Evolutionary conservation across 1,139 yeast genomes (phyloP).

Genomic region (Lodderomyces elongisporus): DNA sequence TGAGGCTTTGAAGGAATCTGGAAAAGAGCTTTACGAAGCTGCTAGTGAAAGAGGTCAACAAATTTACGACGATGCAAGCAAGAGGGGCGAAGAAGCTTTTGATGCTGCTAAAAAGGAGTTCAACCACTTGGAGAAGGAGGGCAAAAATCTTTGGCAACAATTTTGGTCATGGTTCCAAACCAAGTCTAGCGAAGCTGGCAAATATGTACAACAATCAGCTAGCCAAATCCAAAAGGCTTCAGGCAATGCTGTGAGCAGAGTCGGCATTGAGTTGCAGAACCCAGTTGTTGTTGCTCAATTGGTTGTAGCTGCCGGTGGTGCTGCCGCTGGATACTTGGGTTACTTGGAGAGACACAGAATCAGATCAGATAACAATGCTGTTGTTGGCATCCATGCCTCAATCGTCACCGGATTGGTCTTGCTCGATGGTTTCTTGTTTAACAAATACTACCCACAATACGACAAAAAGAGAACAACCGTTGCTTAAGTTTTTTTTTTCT

Average conservation of each 20-base stretch:
- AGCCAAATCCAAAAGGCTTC: slow-evolving; percentile 11
- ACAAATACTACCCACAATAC: slow-evolving; percentile 37
- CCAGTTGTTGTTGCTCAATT: slow-evolving; percentile 59
- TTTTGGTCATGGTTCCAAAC: slow-evolving; percentile 10
- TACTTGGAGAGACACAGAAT: slow-evolving; percentile 52
- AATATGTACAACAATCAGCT: slow-evolving; percentile 11
- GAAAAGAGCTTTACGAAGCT: slow-evolving; percentile 6
- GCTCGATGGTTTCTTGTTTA: slow-evolving; percentile 50
- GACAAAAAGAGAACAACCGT: slow-evolving; percentile 11
- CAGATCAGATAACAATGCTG: slow-evolving; percentile 41
- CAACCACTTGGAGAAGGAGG: slow-evolving; percentile 23
- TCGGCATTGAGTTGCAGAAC: slow-evolving; percentile 47
- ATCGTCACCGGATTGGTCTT: slow-evolving; percentile 51
- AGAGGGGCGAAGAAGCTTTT: slow-evolving; percentile 11
- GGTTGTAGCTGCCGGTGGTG: slow-evolving; percentile 46
- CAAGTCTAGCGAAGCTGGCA: slow-evolving; percentile 6
- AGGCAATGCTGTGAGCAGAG: slow-evolving; percentile 10
- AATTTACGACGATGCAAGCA: slow-evolving; percentile 12
- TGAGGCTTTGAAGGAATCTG: slow-evolving; percentile 5
- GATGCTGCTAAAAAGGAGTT: slow-evolving; percentile 19
- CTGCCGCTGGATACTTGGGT: slow-evolving; percentile 46
- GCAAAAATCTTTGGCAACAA: slow-evolving; percentile 19
- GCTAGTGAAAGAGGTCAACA: slow-evolving; percentile 12
- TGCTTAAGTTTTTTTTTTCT: too few relatives aligned
- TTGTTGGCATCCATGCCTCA: slow-evolving; percentile 49